These are phyloP conservation scores for Pochonia chlamydosporia DNA, from an alignment of 2,329 filamentous ascomycete genomes.

Conservation along the genomic window DNA sequence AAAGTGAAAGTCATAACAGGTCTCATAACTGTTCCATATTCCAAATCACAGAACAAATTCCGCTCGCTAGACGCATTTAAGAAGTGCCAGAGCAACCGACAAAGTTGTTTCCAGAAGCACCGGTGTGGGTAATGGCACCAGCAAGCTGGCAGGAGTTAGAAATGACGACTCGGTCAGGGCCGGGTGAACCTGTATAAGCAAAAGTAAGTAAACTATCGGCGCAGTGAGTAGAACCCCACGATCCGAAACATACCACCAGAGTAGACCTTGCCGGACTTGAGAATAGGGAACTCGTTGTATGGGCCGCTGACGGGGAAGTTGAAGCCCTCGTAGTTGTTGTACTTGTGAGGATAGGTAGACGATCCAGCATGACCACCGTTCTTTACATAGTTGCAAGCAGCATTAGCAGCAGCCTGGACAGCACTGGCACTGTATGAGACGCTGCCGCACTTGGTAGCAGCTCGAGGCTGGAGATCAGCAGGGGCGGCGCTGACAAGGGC, in stretches of 20 bases:
- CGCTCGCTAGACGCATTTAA: background rate
- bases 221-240: background rate
- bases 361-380: slow-evolving; percentile 18
- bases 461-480: slow-evolving; percentile 16
- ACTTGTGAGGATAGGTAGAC: slow-evolving; percentile 32
- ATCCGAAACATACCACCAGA: slow-evolving; percentile 23
- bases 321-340: slow-evolving; percentile 33
- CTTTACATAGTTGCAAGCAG: slow-evolving; percentile 20
- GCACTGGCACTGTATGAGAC: slow-evolving; percentile 20
- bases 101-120: slow-evolving; percentile 62
- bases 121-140: slow-evolving; percentile 64
- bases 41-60: background rate
- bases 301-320: slow-evolving; percentile 24
- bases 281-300: slow-evolving; percentile 34
- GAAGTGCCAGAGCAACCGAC: slow-evolving; percentile 46
- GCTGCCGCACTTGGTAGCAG: slow-evolving; percentile 24
- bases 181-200: slow-evolving; percentile 36
- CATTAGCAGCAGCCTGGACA: slow-evolving; percentile 21
- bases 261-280: slow-evolving; percentile 24
- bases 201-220: background rate
- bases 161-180: slow-evolving; percentile 60
- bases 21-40: background rate
- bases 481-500: slow-evolving; percentile 22
- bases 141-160: slow-evolving; percentile 50
- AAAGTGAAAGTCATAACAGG: background rate